phyloP scores from a whole-genome alignment of 1,284 basidiomycete genomes.

The Porodaedalea pini region DNA sequence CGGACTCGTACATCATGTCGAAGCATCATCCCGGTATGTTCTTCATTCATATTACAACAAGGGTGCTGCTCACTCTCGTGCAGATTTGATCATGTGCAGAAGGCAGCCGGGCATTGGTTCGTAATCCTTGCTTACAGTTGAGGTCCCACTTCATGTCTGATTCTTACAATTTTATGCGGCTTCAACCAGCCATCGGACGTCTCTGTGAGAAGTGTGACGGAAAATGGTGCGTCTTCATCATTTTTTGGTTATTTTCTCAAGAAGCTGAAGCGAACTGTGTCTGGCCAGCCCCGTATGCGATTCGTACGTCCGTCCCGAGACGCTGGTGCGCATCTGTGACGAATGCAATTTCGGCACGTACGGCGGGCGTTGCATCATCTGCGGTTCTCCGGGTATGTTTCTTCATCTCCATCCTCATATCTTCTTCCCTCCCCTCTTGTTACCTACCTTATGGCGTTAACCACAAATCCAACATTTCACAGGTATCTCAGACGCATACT shows the following conservation, averaged over 20 bases:
- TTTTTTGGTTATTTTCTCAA: not conserved
- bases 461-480: too few species aligned
- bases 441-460: not conserved
- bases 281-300: slow-evolving; percentile 89
- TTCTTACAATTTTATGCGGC: not conserved
- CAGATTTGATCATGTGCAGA: slow-evolving; percentile 95
- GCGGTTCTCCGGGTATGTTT: slow-evolving; percentile 81
- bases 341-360: slow-evolving; percentile 99
- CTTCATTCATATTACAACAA: not conserved
- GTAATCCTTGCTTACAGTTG: slow-evolving; percentile 33
- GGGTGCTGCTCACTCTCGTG: not conserved
- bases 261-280: not conserved
- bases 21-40: slow-evolving; percentile 88
- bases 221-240: slow-evolving; percentile 74
- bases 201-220: slow-evolving; percentile 99
- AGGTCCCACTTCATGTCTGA: not conserved
- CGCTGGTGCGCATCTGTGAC: slow-evolving; percentile 96
- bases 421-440: not conserved
- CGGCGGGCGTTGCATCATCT: slow-evolving; percentile 96
- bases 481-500: slow-evolving; percentile 98
- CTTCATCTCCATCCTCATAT: not conserved
- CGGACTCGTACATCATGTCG: slow-evolving; percentile 53
- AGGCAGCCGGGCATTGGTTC: slow-evolving; percentile 92
- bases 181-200: slow-evolving; percentile 79
- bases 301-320: slow-evolving; percentile 98